Percentiles rank a stretch among this genome's conserved stretches.
Evolutionary conservation across 805 yeast genomes (phyloP).

Genomic region (Cyberlindnera lachancei): DNA sequence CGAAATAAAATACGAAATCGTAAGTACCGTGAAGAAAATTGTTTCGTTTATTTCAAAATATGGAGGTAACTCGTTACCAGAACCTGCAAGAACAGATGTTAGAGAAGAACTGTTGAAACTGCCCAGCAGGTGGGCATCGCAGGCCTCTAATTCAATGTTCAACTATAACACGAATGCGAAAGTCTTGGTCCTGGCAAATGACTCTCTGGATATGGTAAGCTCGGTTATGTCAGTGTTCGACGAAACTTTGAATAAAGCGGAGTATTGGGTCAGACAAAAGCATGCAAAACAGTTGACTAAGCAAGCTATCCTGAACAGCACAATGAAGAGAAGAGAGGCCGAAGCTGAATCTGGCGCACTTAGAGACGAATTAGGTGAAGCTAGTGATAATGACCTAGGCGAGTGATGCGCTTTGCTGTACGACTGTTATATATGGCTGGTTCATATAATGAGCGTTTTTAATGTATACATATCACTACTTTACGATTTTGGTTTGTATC

Average conservation of each 20-base stretch:
- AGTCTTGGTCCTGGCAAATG: conserved; percentile 77
- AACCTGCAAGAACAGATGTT: conserved; percentile 73
- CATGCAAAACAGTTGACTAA: conserved; percentile 29
- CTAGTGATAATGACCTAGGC: too few species aligned
- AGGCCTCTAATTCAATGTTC: conserved; percentile 13
- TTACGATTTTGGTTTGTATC: too few species aligned
- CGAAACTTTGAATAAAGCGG: conserved; percentile 79
- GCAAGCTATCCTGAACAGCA: conserved; percentile 21
- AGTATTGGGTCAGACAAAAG: conserved; percentile 62
- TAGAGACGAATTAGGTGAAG: too few species aligned
- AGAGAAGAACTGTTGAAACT: conserved; percentile 68
- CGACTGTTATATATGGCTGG: too few species aligned
- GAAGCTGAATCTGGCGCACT: too few species aligned
- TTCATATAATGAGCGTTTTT: too few species aligned
- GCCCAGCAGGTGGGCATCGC: conserved; percentile 65
- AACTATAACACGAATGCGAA: conserved; percentile 49
- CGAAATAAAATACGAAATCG: conserved; percentile 70
- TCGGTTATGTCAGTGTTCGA: conserved; percentile 80
- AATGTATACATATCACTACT: too few species aligned
- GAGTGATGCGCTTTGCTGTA: too few species aligned
- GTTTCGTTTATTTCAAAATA: conserved; percentile 80
- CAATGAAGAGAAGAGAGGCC: conserved; percentile 10
- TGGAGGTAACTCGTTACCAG: conserved; percentile 68
- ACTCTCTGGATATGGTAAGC: conserved; percentile 76
- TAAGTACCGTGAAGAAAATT: conserved; percentile 82